Evolutionary conservation across 345 rosid species (phyloP).

Genomic region (Pugionium cornutum): DNA sequence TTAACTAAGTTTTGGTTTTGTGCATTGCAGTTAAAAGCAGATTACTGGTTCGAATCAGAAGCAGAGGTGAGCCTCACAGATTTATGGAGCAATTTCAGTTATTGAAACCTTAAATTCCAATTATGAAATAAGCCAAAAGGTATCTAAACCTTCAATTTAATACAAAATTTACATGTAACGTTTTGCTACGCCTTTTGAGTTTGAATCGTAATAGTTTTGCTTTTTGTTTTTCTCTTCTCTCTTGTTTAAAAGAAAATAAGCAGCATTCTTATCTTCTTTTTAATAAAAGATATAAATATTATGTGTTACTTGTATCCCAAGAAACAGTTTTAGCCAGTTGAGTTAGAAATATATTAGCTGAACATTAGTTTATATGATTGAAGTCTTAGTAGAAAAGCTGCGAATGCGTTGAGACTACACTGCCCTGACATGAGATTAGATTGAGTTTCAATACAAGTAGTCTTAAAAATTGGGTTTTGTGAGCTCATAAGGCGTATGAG

Average conservation of each 20-base stretch:
- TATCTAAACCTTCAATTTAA: not conserved
- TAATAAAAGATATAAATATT: not conserved
- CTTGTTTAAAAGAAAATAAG: too few species aligned
- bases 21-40: slow-evolving; percentile 53
- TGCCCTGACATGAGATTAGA: not conserved
- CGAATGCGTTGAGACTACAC: too few species aligned
- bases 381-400: not conserved
- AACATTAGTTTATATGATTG: too few species aligned
- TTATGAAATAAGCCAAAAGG: too few species aligned
- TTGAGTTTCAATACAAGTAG: too few species aligned
- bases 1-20: too few species aligned
- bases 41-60: slow-evolving; percentile 71
- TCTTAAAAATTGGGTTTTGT: too few species aligned
- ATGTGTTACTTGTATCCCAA: slow-evolving; percentile 13
- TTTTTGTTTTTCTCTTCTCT: not conserved
- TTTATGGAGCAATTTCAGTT: slow-evolving; percentile 50
- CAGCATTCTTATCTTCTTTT: too few species aligned
- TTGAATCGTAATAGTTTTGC: too few species aligned
- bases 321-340: not conserved
- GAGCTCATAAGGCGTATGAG: too few species aligned
- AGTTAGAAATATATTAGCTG: not conserved
- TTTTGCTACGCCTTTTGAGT: too few species aligned
- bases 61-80: slow-evolving; percentile 54
- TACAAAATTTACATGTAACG: too few species aligned
- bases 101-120: slow-evolving; percentile 12